Conservation (phyloP, 805 yeast species). For the Starmerella asiatica region DNA sequence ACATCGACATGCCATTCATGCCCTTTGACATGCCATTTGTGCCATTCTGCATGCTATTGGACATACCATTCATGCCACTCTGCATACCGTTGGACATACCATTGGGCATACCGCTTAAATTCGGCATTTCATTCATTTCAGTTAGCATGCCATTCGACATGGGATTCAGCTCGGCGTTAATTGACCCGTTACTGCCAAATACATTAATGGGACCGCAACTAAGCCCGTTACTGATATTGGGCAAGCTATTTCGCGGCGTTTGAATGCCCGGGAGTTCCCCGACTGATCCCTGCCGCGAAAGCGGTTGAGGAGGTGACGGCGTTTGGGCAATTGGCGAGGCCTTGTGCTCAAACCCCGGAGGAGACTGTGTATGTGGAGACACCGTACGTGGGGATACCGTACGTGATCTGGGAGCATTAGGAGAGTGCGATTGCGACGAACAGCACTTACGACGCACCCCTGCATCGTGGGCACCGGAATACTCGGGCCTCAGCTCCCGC, state of each 20-base stretch:
- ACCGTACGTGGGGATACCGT: no score
- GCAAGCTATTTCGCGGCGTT: background rate
- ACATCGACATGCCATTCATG: background rate
- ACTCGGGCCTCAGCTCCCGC: conserved; percentile 16
- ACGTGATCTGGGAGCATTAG: no score
- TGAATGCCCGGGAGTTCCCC: background rate
- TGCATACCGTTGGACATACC: background rate
- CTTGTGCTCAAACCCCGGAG: background rate
- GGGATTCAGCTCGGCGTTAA: background rate
- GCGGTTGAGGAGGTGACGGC: no score
- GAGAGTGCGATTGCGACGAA: no score
- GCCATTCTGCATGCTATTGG: background rate
- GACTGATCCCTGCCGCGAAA: background rate
- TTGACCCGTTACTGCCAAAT: background rate
- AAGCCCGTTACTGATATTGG: background rate
- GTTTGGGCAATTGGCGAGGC: no score
- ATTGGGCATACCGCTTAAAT: no score
- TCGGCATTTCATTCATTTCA: background rate
- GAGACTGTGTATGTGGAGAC: no score
- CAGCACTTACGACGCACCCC: background rate
- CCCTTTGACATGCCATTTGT: background rate
- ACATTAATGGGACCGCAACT: background rate
- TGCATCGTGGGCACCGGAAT: background rate
- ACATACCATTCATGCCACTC: background rate
- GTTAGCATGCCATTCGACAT: background rate